Conservation (phyloP, 495 filamentous ascomycete genomes). For the Penicillium simplicissimum region DNA sequence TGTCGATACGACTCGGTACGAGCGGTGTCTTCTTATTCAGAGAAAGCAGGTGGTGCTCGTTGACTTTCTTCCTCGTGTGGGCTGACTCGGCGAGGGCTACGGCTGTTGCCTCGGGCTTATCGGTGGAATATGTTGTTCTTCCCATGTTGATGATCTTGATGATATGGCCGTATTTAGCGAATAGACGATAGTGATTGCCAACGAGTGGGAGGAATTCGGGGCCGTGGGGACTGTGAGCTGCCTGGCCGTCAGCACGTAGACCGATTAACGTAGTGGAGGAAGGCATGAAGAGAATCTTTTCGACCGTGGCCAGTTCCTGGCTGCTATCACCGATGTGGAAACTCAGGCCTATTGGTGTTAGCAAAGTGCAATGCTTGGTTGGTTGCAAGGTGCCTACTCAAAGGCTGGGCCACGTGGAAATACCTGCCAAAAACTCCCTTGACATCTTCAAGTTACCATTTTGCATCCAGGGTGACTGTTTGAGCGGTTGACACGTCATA, state of each 20-base stretch:
- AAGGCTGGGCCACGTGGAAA: slow-evolving; percentile 24
- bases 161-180: slow-evolving; percentile 52
- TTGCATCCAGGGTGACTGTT: slow-evolving; percentile 19
- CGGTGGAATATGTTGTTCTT: slow-evolving; percentile 49
- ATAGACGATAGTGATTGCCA: slow-evolving; percentile 59
- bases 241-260: slow-evolving; percentile 46
- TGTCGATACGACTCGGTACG: slow-evolving; percentile 49
- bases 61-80: slow-evolving; percentile 57
- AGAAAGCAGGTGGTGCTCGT: slow-evolving; percentile 41
- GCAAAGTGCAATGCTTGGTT: neutral
- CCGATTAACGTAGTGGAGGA: slow-evolving; percentile 30
- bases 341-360: slow-evolving; percentile 32
- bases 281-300: slow-evolving; percentile 28
- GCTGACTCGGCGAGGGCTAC: slow-evolving; percentile 42
- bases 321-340: slow-evolving; percentile 34
- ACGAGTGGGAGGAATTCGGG: slow-evolving; percentile 54
- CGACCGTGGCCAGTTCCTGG: slow-evolving; percentile 23
- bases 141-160: slow-evolving; percentile 60
- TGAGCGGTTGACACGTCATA: slow-evolving; percentile 26
- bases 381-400: slow-evolving; percentile 11
- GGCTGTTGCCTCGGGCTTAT: slow-evolving; percentile 44
- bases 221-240: slow-evolving; percentile 44
- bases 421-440: slow-evolving; percentile 25
- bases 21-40: slow-evolving; percentile 54
- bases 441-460: slow-evolving; percentile 29